phyloP scores from a whole-genome alignment of 2,329 filamentous ascomycete genomes.

The Paracoccidioides lutzii region DNA sequence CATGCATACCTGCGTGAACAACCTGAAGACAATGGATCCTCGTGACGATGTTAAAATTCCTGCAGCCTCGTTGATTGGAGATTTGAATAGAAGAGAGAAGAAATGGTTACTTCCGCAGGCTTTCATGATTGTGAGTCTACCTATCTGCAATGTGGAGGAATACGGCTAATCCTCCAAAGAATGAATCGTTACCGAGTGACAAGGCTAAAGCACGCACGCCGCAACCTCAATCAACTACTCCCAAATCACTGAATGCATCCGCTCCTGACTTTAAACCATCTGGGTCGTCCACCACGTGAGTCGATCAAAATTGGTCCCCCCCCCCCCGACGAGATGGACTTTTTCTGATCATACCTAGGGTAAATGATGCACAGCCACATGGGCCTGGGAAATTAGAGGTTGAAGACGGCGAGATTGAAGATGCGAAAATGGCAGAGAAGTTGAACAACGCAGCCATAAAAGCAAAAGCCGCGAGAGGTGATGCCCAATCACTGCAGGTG shows the following conservation, averaged over 20 bases:
- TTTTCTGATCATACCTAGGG: constrained; percentile 19
- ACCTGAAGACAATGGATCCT: constrained; percentile 30
- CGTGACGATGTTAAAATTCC: constrained; percentile 39
- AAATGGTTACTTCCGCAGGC: constrained; percentile 37
- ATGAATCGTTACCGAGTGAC: constrained; percentile 16
- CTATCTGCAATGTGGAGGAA: constrained; percentile 9
- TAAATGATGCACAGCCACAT: constrained; percentile 16
- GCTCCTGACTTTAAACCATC: constrained; percentile 31
- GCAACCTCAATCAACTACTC: constrained; percentile 19
- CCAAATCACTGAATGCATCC: constrained; percentile 28
- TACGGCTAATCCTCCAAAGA: constrained; percentile 14
- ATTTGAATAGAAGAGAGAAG: constrained; percentile 37
- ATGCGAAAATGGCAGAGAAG: constrained; percentile 30
- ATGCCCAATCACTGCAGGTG: constrained; percentile 4
- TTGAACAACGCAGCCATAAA: constrained; percentile 6
- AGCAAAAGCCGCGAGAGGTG: constrained; percentile 5
- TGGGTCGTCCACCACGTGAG: constrained; percentile 22
- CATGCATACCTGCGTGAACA: constrained; percentile 31
- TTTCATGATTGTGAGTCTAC: constrained; percentile 28
- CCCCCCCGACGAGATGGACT: not conserved
- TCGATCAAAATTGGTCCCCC: constrained; percentile 11
- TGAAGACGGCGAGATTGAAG: constrained; percentile 36
- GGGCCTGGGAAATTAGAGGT: constrained; percentile 24
- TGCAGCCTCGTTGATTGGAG: constrained; percentile 37
- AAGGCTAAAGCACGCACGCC: constrained; percentile 19